Evolutionary conservation across 1,284 basidiomycete genomes (phyloP), one percentile per base, ranked within the genome.

Genomic region (Cerioporus squamosus): DNA sequence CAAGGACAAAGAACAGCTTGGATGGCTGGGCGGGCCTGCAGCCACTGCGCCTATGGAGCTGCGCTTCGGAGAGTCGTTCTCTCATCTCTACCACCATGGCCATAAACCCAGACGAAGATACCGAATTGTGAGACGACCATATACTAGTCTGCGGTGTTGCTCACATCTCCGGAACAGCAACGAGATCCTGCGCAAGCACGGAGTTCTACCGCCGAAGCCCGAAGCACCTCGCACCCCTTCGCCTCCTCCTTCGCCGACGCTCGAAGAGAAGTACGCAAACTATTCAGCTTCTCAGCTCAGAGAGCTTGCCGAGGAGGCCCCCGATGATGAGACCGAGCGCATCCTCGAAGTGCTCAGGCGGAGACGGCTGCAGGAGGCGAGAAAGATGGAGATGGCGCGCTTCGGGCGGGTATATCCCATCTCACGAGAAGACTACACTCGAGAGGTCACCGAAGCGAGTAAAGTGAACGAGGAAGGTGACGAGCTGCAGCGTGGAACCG

Each of bases 391-490:
- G 67, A 83, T 79, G 59, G 88, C 87, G 9, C 84, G 88, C 54
- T 98, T 95, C 71, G 95, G 97, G 20, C 78, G 87, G 45, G 85
- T 98, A 49, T 92, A 91, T 74, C 95, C 95, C 2, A 97, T 99
- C 61, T 87, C 87, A 29, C 80, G 97, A 63, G 94, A 95, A 18
- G 96, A 98, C 72, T 99, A 98, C 74, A 97, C 93, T 33, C 81
- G 91, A 51, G 94, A 98, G 70, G 93, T 99, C 17, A 98, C 96
- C 0, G 95, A 98, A 58, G 94, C 93, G 1, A 97, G 95, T 73
- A 86, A 84, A 63, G 72, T 85, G 3, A 79, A 85, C 62, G 85
- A 90, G 53, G 85, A 87, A 8, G 89, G 80, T 9, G 90, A 90
- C 43, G 76, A 84, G 26, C 78, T 83, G 55, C 82, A 84, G 44